Conservation (phyloP, 352 stramenopile species). For the Pythium dissotocum region DNA sequence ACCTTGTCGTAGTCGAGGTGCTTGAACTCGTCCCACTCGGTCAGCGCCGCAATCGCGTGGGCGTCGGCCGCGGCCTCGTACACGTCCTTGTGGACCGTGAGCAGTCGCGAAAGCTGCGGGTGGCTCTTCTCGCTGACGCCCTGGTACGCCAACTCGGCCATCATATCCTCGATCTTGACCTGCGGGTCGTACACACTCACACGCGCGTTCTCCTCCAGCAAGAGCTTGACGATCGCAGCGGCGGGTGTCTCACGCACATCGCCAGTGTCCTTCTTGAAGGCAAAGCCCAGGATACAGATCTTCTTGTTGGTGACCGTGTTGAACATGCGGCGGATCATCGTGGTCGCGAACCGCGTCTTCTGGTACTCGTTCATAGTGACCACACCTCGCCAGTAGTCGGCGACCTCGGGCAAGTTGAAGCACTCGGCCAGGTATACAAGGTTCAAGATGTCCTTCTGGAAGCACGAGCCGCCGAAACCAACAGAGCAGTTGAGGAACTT, state of each 20-base stretch:
- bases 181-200: slow-evolving; percentile 99
- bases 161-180: slow-evolving; percentile 95
- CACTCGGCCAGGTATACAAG: slow-evolving; percentile 99
- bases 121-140: slow-evolving; percentile 91
- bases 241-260: slow-evolving; percentile 98
- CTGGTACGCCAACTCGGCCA: slow-evolving; percentile 81
- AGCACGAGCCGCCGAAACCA: slow-evolving; percentile 98
- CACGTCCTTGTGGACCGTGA: slow-evolving; percentile 73
- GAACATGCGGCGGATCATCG: slow-evolving; percentile 98
- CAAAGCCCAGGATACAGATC: slow-evolving; percentile 99
- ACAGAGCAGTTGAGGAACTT: slow-evolving; percentile 98
- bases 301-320: slow-evolving; percentile 99
- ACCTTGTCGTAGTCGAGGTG: slow-evolving; percentile 96
- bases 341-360: slow-evolving; percentile 98
- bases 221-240: slow-evolving; percentile 96
- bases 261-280: slow-evolving; percentile 99
- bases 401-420: slow-evolving; percentile 97
- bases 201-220: slow-evolving; percentile 95
- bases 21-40: slow-evolving; percentile 99
- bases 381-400: slow-evolving; percentile 99
- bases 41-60: slow-evolving; percentile 95
- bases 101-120: slow-evolving; percentile 86
- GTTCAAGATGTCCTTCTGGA: slow-evolving; percentile 99
- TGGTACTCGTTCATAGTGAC: slow-evolving; percentile 99
- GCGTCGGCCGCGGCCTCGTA: slow-evolving; percentile 93